Percentiles rank a stretch among this genome's conserved stretches.
phyloP scores from a whole-genome alignment of 2,329 filamentous ascomycete genomes.

The Elsinoe arachidis region DNA sequence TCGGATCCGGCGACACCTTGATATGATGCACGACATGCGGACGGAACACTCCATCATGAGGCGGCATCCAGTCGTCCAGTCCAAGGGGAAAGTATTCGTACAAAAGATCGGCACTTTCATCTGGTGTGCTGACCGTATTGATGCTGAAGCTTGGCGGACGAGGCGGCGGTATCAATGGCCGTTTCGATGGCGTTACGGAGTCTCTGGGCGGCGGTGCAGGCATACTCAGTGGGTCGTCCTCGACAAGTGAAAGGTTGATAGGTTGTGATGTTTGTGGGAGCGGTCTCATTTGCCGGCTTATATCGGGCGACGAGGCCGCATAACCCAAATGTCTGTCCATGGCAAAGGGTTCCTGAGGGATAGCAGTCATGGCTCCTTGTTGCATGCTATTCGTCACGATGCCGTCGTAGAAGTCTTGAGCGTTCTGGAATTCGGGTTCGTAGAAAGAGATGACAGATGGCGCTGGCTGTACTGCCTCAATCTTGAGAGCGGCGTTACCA shows the following conservation, averaged over 20 bases:
- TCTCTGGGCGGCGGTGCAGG: not conserved
- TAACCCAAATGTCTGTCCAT: constrained; percentile 22
- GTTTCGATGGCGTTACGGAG: constrained; percentile 9
- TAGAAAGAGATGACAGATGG: constrained; percentile 32
- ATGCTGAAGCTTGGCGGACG: constrained; percentile 39
- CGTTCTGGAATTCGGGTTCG: constrained; percentile 33
- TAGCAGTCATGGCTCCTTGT: constrained; percentile 34
- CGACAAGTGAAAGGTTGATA: constrained; percentile 48
- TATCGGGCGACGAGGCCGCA: constrained; percentile 42
- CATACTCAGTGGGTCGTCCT: constrained; percentile 42
- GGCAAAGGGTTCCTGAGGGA: constrained; percentile 31
- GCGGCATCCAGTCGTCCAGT: constrained; percentile 86
- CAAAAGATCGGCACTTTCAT: constrained; percentile 71
- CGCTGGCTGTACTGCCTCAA: constrained; percentile 29
- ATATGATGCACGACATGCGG: constrained; percentile 93
- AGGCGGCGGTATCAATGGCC: constrained; percentile 24
- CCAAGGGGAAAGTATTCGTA: constrained; percentile 94
- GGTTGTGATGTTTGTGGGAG: constrained; percentile 35
- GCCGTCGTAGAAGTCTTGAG: constrained; percentile 25
- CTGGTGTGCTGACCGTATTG: constrained; percentile 50
- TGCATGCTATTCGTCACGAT: constrained; percentile 16
- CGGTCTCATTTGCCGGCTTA: constrained; percentile 34
- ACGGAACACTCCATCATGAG: constrained; percentile 80
- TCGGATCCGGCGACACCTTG: constrained; percentile 39
- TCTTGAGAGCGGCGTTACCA: constrained; percentile 22